Percentiles rank a stretch among this genome's conserved stretches.
Conservation (phyloP, 192 early-diverging fungal species). For the Powellomyces hirtus region DNA sequence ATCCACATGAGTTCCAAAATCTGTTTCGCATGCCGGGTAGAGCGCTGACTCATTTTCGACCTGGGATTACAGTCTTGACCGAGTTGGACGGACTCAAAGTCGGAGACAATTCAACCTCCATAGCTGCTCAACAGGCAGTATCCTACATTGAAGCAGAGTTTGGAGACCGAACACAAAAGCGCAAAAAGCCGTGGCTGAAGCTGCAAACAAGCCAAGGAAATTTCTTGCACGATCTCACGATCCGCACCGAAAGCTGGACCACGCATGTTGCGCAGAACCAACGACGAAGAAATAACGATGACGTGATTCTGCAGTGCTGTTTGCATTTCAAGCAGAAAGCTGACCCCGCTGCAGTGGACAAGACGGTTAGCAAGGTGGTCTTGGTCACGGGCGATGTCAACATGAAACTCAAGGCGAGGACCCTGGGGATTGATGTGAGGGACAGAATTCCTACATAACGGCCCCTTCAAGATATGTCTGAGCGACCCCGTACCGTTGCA, state of each 20-base stretch:
- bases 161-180: conserved; percentile 8
- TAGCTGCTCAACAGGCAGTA: conserved; percentile 19
- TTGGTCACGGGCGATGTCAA: conserved; percentile 47
- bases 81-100: conserved; percentile 40
- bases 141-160: conserved; percentile 26
- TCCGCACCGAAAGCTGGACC: conserved; percentile 43
- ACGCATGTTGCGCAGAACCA: background rate
- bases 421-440: conserved; percentile 26
- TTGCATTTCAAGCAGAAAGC: conserved; percentile 1
- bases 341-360: background rate
- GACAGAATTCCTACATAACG: background rate
- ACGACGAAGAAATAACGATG: conserved; percentile 32
- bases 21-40: too few species aligned
- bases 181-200: conserved; percentile 17
- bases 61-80: conserved; percentile 36
- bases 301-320: conserved; percentile 36
- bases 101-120: background rate
- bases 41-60: too few species aligned
- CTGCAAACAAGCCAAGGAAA: conserved; percentile 40
- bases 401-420: conserved; percentile 42
- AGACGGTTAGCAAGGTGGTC: conserved; percentile 19
- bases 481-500: too few species aligned
- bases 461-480: too few species aligned
- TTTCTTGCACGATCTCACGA: conserved; percentile 26
- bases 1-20: too few species aligned